Evolutionary conservation across 1,139 yeast genomes (phyloP).

Genomic region (Geotrichum citri-aurantii): DNA sequence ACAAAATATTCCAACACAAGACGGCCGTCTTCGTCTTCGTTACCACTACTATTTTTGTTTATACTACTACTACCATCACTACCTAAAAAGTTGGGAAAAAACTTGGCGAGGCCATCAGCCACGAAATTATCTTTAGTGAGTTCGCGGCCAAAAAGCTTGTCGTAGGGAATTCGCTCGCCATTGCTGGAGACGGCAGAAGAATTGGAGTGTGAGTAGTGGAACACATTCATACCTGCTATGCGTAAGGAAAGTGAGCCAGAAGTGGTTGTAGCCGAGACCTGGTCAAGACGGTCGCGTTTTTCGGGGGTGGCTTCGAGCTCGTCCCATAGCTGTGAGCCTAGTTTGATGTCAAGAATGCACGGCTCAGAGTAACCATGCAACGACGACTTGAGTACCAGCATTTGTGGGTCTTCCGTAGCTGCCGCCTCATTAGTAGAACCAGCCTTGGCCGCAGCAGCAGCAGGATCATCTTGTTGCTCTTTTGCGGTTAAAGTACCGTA

Average conservation of each 20-base stretch:
- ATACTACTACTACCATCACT: conserved; percentile 21
- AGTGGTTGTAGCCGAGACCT: conserved; percentile 68
- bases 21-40: conserved; percentile 17
- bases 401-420: conserved; percentile 15
- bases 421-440: conserved; percentile 17
- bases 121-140: conserved; percentile 43
- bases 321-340: conserved; percentile 71
- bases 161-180: conserved; percentile 43
- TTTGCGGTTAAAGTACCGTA: conserved; percentile 37
- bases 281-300: conserved; percentile 53
- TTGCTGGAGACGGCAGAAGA: conserved; percentile 8
- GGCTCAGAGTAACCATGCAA: conserved; percentile 53
- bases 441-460: conserved; percentile 8
- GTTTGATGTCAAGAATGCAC: conserved; percentile 72
- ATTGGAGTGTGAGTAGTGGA: conserved; percentile 24
- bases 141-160: conserved; percentile 67
- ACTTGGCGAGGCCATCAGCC: conserved; percentile 46
- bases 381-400: conserved; percentile 14
- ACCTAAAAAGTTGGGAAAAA: conserved; percentile 37
- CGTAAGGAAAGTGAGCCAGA: conserved; percentile 71
- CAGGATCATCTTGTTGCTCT: background rate
- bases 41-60: conserved; percentile 23
- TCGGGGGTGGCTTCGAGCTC: conserved; percentile 46
- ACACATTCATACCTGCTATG: conserved; percentile 82
- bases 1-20: conserved; percentile 40